Percentiles rank a stretch among this genome's conserved stretches.
Evolutionary conservation across 1,284 basidiomycete species (phyloP).

Genomic region (Fomitopsis schrenkii): DNA sequence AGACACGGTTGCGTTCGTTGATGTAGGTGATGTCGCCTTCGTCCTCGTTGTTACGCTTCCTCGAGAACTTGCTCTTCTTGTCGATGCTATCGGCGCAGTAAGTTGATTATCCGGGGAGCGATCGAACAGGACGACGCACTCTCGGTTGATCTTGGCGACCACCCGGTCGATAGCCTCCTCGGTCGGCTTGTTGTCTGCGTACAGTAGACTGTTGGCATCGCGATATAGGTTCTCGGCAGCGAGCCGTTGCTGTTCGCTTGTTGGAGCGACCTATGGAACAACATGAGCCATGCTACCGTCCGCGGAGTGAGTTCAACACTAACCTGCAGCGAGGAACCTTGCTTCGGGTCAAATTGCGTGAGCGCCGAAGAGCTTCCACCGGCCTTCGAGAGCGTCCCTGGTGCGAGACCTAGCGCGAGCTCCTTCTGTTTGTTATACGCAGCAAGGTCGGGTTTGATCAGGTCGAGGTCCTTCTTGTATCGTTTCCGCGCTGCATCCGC

Average conservation of each 20-base stretch:
- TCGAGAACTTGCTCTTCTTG: slow-evolving; percentile 83
- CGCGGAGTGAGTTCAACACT: slow-evolving; percentile 8
- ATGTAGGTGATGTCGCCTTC: slow-evolving; percentile 98
- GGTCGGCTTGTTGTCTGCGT: slow-evolving; percentile 90
- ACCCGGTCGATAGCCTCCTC: slow-evolving; percentile 96
- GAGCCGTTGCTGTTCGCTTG: slow-evolving; percentile 58
- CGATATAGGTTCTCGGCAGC: slow-evolving; percentile 82
- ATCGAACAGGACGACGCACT: slow-evolving; percentile 54
- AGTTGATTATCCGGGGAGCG: slow-evolving; percentile 1
- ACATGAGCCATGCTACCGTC: neutral
- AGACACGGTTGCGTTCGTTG: slow-evolving; percentile 97
- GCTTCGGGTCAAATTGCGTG: slow-evolving; percentile 47
- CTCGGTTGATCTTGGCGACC: slow-evolving; percentile 87
- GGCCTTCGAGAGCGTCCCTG: slow-evolving; percentile 53
- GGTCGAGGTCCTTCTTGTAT: slow-evolving; percentile 89
- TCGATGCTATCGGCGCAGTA: slow-evolving; percentile 55
- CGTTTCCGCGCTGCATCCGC: slow-evolving; percentile 82
- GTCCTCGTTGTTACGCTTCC: slow-evolving; percentile 86
- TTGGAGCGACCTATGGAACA: slow-evolving; percentile 41
- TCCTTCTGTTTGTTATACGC: slow-evolving; percentile 88
- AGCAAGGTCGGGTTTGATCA: slow-evolving; percentile 82
- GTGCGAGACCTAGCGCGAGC: slow-evolving; percentile 67
- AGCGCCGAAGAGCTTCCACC: slow-evolving; percentile 36
- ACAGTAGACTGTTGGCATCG: slow-evolving; percentile 85
- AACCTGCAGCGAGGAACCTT: slow-evolving; percentile 38